Conservation (phyloP, 2,329 filamentous ascomycete species). For the Pezicula radicicola region DNA sequence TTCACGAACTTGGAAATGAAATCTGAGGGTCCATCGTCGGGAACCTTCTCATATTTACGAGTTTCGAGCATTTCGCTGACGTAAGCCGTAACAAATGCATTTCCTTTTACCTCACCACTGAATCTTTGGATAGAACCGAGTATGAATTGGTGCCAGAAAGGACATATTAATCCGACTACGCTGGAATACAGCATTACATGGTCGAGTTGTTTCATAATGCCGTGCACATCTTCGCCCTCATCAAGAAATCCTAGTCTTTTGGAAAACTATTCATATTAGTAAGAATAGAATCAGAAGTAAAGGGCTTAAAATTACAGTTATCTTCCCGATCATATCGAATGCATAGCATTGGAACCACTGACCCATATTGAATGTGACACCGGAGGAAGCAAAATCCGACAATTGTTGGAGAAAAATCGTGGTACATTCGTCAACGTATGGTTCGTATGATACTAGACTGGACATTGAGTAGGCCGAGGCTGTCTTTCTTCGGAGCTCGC, state of each 20-base stretch:
- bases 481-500: constrained; percentile 34
- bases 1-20: neutral
- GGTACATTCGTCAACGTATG: constrained; percentile 41
- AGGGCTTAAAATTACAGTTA: constrained; percentile 26
- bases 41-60: neutral
- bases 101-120: neutral
- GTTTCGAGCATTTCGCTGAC: neutral
- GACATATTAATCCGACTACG: neutral
- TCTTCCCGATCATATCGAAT: constrained; percentile 45
- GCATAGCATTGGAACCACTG: constrained; percentile 40
- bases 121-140: neutral
- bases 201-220: constrained; percentile 27
- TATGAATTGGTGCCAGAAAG: neutral
- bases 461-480: constrained; percentile 43
- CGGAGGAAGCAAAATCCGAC: constrained; percentile 27
- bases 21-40: neutral
- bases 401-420: constrained; percentile 34
- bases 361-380: constrained; percentile 31
- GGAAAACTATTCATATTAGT: constrained; percentile 18
- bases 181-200: neutral
- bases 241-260: constrained; percentile 38
- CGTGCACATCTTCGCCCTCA: constrained; percentile 36
- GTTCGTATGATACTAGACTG: constrained; percentile 41
- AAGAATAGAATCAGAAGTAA: neutral
- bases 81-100: neutral